Conservation (phyloP, 352 stramenopile species). For the Pythium grandisporangium region DNA sequence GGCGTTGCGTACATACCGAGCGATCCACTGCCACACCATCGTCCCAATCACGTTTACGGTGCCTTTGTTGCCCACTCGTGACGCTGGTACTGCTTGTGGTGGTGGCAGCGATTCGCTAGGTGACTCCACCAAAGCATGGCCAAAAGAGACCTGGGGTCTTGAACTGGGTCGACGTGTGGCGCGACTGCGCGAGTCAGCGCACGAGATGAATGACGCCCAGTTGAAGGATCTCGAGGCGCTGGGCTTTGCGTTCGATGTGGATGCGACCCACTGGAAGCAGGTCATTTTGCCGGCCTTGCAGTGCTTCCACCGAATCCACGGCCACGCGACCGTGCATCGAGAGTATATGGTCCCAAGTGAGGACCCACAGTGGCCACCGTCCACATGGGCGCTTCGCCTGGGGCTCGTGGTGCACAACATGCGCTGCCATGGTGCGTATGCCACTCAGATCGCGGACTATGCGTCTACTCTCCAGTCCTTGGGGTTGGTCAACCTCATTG, state of each 20-base stretch:
- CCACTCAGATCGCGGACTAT: constrained; percentile 3
- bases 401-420: constrained; percentile 9
- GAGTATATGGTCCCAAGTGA: constrained; percentile 9
- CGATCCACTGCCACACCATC: constrained; percentile 5
- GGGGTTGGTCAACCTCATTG: constrained; percentile 11
- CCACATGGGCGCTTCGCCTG: constrained; percentile 6
- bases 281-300: constrained; percentile 12
- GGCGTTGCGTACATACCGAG: constrained; percentile 5
- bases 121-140: not conserved
- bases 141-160: constrained; percentile 4
- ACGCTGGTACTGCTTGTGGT: too few relatives aligned
- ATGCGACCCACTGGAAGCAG: constrained; percentile 12
- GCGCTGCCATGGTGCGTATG: not conserved
- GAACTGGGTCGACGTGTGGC: constrained; percentile 5
- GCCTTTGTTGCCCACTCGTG: too few relatives aligned
- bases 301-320: constrained; percentile 3
- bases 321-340: constrained; percentile 6
- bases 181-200: constrained; percentile 1
- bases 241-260: constrained; percentile 16
- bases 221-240: constrained; percentile 8
- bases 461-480: constrained; percentile 5
- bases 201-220: constrained; percentile 1
- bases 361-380: constrained; percentile 1
- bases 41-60: constrained; percentile 9
- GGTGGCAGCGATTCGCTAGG: too few relatives aligned